Evolutionary conservation across 192 early-diverging fungal species (phyloP).

Genomic region (Obelidium mucronatum): DNA sequence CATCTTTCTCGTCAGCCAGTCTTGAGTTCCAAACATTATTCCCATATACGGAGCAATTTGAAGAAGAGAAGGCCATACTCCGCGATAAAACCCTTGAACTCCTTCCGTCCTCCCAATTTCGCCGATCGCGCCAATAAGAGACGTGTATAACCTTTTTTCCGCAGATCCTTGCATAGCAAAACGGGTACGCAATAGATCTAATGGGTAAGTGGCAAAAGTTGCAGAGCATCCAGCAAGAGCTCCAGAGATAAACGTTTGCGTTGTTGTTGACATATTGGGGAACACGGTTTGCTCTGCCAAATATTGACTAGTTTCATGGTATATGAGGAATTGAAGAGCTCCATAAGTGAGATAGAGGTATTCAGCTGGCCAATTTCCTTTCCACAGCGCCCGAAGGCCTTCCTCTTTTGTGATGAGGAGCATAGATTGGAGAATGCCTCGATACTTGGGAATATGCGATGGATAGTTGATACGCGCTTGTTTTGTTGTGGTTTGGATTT

Average conservation of each 20-base stretch:
- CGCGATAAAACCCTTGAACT: conserved; percentile 83
- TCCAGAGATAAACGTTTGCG: conserved; percentile 71
- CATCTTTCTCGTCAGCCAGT: background rate
- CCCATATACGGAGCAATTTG: conserved; percentile 98
- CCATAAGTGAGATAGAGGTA: conserved; percentile 94
- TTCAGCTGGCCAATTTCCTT: conserved; percentile 93
- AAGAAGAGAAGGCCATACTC: conserved; percentile 77
- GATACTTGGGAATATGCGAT: conserved; percentile 56
- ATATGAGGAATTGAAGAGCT: conserved; percentile 83
- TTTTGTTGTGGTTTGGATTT: conserved; percentile 26
- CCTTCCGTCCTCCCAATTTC: conserved; percentile 80
- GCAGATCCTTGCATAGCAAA: conserved; percentile 84
- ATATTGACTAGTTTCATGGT: conserved; percentile 61
- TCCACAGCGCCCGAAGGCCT: conserved; percentile 86
- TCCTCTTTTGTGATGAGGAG: conserved; percentile 78
- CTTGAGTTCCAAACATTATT: conserved; percentile 84
- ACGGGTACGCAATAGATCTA: conserved; percentile 93
- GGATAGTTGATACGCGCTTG: background rate
- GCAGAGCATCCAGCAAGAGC: conserved; percentile 78
- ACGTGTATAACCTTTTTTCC: conserved; percentile 70
- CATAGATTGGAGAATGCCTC: conserved; percentile 70
- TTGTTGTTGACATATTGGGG: conserved; percentile 30
- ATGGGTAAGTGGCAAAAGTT: conserved; percentile 88
- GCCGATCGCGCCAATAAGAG: conserved; percentile 67
- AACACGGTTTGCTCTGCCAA: conserved; percentile 19